A percentile compares a stretch with the other conserved stretches of the same genome.
Conservation (phyloP, 345 rosid genomes). For the Garcia nutans region DNA sequence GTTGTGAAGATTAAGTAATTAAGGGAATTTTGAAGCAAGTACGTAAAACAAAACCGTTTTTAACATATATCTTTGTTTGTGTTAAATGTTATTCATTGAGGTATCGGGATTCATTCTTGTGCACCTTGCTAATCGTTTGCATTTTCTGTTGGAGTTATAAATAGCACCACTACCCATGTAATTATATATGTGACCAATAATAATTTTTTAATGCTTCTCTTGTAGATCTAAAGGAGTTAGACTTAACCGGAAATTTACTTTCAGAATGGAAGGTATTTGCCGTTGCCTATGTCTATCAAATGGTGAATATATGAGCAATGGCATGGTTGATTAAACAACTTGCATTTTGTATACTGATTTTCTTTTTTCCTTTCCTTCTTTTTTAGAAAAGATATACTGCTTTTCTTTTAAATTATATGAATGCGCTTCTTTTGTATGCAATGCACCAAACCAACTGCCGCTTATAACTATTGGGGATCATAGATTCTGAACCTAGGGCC, state of each 20-base stretch:
- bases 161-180: background rate
- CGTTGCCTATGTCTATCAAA: background rate
- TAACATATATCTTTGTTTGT: background rate
- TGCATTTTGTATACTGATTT: background rate
- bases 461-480: no score
- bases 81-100: background rate
- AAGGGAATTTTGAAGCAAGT: background rate
- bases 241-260: slow-evolving; percentile 89
- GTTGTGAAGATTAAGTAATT: background rate
- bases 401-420: no score
- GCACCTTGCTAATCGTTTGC: background rate
- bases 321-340: background rate
- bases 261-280: slow-evolving; percentile 75
- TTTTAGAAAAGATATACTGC: background rate
- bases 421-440: no score
- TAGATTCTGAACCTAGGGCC: no score
- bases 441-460: no score
- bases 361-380: background rate
- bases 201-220: slow-evolving; percentile 19
- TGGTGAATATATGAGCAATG: background rate
- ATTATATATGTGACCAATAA: background rate
- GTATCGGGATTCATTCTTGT: background rate
- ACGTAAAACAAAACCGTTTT: background rate
- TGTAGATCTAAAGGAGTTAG: slow-evolving; percentile 75
- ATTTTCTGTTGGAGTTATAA: background rate